Percentiles rank a stretch among this genome's conserved stretches.
Evolutionary conservation across 805 yeast genomes (phyloP).

Genomic region (Saccharomycopsis sp.): DNA sequence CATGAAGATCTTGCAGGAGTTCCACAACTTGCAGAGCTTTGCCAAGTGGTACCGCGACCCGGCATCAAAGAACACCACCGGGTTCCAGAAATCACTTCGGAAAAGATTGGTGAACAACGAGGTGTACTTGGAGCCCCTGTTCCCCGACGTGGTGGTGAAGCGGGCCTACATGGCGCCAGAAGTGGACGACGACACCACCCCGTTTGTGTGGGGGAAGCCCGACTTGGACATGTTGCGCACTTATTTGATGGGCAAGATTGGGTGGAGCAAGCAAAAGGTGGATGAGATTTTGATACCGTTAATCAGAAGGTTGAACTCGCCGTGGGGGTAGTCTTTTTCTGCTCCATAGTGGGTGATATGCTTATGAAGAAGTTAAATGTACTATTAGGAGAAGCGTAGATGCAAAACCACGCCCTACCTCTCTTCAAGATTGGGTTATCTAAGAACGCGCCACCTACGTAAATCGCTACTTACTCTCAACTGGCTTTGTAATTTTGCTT

Average conservation of each 20-base stretch:
- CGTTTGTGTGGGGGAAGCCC: constrained; percentile 86
- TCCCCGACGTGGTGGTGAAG: constrained; percentile 61
- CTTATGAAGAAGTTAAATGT: too few relatives aligned
- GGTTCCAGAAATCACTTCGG: constrained; percentile 50
- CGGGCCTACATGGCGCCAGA: constrained; percentile 75
- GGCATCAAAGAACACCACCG: constrained; percentile 25
- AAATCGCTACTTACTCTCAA: too few relatives aligned
- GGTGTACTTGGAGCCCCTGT: constrained; percentile 48
- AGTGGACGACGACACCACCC: constrained; percentile 72
- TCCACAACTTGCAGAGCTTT: constrained; percentile 37
- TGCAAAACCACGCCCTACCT: too few relatives aligned
- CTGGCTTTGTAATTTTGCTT: too few relatives aligned
- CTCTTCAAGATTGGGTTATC: too few relatives aligned
- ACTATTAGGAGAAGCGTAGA: too few relatives aligned
- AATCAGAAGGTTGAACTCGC: constrained; percentile 65
- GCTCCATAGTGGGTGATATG: too few relatives aligned
- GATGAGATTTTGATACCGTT: constrained; percentile 84
- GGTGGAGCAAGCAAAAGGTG: constrained; percentile 70
- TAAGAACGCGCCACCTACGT: too few relatives aligned
- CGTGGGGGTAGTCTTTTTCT: too few relatives aligned
- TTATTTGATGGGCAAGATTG: constrained; percentile 58
- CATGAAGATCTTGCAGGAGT: constrained; percentile 83
- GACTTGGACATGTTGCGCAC: constrained; percentile 70
- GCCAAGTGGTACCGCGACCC: constrained; percentile 36
- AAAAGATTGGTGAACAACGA: constrained; percentile 44